These are phyloP conservation scores for Kappamyces sp. DNA, from an alignment of 192 early-diverging fungal genomes.

Conservation along the genomic window DNA sequence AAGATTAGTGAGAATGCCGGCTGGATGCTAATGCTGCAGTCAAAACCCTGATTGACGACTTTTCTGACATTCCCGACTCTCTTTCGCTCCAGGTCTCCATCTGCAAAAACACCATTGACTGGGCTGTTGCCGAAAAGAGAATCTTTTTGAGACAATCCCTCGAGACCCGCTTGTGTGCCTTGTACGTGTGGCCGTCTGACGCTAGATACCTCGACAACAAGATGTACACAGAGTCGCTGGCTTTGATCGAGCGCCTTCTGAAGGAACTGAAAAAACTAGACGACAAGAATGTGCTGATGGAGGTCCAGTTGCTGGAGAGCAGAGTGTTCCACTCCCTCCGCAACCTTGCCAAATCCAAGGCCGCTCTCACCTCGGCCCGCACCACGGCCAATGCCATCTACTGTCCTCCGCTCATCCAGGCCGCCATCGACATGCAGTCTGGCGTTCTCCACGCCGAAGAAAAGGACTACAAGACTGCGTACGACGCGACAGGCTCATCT, in stretches of 20 bases:
- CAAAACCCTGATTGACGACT: slow-evolving; percentile 76
- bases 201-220: slow-evolving; percentile 79
- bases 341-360: slow-evolving; percentile 90
- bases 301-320: slow-evolving; percentile 94
- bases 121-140: slow-evolving; percentile 87
- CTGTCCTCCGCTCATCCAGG: slow-evolving; percentile 95
- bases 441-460: slow-evolving; percentile 97
- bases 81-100: slow-evolving; percentile 85
- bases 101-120: slow-evolving; percentile 91
- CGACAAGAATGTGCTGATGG: slow-evolving; percentile 96
- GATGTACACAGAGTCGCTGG: slow-evolving; percentile 88
- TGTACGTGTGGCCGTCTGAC: not conserved
- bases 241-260: slow-evolving; percentile 74
- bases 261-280: slow-evolving; percentile 98
- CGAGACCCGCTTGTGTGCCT: slow-evolving; percentile 67
- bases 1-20: slow-evolving; percentile 66
- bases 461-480: slow-evolving; percentile 98
- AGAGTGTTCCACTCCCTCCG: slow-evolving; percentile 86
- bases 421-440: slow-evolving; percentile 92
- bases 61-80: slow-evolving; percentile 80
- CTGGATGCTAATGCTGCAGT: slow-evolving; percentile 32
- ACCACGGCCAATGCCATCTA: slow-evolving; percentile 97
- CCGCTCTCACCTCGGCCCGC: slow-evolving; percentile 91
- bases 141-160: slow-evolving; percentile 92
- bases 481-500: slow-evolving; percentile 26